These are phyloP conservation scores for Suillus cothurnatus DNA, from an alignment of 768 basidiomycete species.

Conservation along the genomic window DNA sequence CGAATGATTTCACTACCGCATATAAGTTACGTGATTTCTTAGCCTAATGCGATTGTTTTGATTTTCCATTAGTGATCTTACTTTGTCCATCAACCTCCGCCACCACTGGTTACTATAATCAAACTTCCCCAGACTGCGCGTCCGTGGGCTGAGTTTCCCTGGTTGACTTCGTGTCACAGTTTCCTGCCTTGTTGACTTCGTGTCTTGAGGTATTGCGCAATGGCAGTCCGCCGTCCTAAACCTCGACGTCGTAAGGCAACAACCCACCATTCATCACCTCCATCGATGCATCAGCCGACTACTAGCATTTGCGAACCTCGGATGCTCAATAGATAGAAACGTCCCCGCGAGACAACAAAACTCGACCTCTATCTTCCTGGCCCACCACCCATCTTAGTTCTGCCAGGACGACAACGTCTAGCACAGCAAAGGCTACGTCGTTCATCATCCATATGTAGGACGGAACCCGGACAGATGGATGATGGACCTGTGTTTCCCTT, in stretches of 20 bases:
- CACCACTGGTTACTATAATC: neutral
- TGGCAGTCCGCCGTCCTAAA: neutral
- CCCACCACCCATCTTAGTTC: neutral
- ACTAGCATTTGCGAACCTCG: neutral
- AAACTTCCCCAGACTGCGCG: neutral
- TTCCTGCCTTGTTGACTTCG: neutral
- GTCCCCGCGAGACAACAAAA: neutral
- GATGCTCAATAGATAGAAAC: neutral
- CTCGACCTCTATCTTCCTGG: constrained; percentile 6
- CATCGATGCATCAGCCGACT: neutral
- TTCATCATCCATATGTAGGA: neutral
- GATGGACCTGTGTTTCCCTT: neutral
- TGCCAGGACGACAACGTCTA: constrained; percentile 5
- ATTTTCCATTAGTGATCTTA: neutral
- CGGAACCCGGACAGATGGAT: neutral
- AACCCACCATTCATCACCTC: neutral
- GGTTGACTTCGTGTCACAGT: neutral
- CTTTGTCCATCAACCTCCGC: neutral
- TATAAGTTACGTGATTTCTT: neutral
- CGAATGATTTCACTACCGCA: neutral
- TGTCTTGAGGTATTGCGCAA: neutral
- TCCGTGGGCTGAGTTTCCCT: neutral
- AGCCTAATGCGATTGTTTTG: neutral
- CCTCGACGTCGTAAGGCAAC: neutral
- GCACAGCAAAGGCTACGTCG: neutral